Base-by-base conservation (phyloP, 2,329 filamentous ascomycete species). In the Aureobasidium lini region DNA sequence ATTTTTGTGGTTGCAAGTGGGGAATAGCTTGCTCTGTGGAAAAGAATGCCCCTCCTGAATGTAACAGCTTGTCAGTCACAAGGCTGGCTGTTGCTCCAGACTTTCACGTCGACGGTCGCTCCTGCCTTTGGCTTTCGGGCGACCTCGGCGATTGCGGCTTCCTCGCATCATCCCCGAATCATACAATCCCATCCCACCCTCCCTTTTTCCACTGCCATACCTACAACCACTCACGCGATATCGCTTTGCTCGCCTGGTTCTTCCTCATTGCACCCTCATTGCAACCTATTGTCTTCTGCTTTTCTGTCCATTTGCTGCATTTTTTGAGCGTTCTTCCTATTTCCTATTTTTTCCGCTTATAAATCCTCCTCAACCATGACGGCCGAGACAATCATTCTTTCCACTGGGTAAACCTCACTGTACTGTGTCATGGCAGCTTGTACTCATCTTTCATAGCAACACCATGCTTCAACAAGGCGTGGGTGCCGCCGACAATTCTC, bases 381-480 rank as follows among this genome's bases (percentile, higher is more conserved):
- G 31, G 31, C 53, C 23, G 90, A 90, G 77, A 90, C 90, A 78
- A 79, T 95, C 71, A 82, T 95, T 64, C 83, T 95, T 57, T 95
- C 89, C 59, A 95, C 90, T 65, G 90, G 88, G 90, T 94, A 82
- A 68, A 87, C 76, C 60, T 56, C 57, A 36, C 40, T 46, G 23
- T 18, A 43, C 36, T 62, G 46, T 39, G 52, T 37, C 62, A 56
- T 59, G 50, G 52, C 49, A 28, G 28, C 42, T 23, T 58, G 28
- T 61, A 34, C 66, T 66, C 66, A 71, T 64, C 56, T 57, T 62
- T 58, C 62, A 49, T 67, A 86, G 84, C 70, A 96, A 95, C 78
- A 88, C 95, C 72, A 90, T 95, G 81, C 87, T 87, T 67, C 86
- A 84, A 64, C 89, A 89, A 60, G 88, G 89, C 16, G 34, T 40